A percentile compares a stretch with the other conserved stretches of the same genome.
phyloP scores from a whole-genome alignment of 139 green algal species.

The Pleodorina starrii region DNA sequence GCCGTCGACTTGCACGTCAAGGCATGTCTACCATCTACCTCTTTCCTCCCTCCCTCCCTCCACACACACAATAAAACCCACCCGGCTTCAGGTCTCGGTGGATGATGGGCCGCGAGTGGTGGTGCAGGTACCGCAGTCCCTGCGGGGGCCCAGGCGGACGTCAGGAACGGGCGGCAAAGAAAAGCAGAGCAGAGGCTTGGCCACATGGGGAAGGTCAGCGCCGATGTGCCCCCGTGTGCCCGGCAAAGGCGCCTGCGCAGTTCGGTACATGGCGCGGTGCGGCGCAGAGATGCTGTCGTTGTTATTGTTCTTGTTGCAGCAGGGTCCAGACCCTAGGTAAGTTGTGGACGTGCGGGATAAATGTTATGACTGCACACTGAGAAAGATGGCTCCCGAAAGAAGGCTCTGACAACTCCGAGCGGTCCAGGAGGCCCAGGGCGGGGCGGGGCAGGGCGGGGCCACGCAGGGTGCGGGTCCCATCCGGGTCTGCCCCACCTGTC shows the following conservation, averaged over 20 bases:
- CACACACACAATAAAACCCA: background rate
- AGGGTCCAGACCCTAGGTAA: background rate
- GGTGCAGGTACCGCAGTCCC: constrained; percentile 8
- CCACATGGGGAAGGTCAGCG: background rate
- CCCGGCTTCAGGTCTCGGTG: constrained; percentile 48
- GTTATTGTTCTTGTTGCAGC: background rate
- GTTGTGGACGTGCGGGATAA: too few species aligned
- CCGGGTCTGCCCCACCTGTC: background rate
- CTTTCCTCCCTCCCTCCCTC: background rate
- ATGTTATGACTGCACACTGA: too few species aligned
- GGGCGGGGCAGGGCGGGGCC: too few species aligned
- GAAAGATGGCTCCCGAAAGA: too few species aligned
- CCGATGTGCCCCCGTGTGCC: background rate
- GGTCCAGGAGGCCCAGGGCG: too few species aligned
- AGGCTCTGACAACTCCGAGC: too few species aligned
- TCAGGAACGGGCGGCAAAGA: background rate
- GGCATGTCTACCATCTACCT: background rate
- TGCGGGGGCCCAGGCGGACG: too few species aligned
- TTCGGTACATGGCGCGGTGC: background rate
- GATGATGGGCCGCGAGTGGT: background rate
- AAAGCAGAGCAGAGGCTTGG: background rate
- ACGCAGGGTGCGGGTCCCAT: background rate
- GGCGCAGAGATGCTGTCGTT: background rate
- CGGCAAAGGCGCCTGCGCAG: background rate
- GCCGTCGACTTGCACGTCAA: background rate